Evolutionary conservation across 2,329 filamentous ascomycete species (phyloP), one percentile per base, ranked within the genome.

Genomic region (Penicillium hordei): DNA sequence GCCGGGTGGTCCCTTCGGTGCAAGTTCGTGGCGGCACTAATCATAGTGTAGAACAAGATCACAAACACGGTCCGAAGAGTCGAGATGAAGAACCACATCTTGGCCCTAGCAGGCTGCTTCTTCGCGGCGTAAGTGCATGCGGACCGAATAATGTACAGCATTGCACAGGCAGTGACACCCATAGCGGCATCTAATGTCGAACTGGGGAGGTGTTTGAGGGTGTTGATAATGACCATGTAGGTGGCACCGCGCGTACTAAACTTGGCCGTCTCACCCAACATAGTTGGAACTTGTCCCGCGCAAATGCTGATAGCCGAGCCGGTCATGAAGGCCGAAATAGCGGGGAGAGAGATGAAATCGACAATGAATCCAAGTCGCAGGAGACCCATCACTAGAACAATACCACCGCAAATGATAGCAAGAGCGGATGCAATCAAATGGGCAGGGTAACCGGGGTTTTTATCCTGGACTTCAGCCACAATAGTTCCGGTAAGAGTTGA

Each of bases 321-420:
- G 0, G 94, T 97, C 90, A 97, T 97, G 79, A 96, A 97, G 3
- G 94, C 92, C 0, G 90, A 93, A 53, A 97, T 90, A 0, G 93
- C 90, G 1, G 91, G 88, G 55, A 97, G 85, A 1, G 94, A 90
- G 67, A 97, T 97, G 68, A 97, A 84, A 65, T 97, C 92, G 48
- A 97, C 92, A 50, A 97, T 87, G 86, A 92, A 96, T 6, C 94
- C 93, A 38, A 88, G 83, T 46, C 93, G 87, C 43, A 90, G 78
- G 3, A 97, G 78, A 4, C 93, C 94, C 60, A 97, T 84, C 60
- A 86, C 85, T 49, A 88, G 81, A 38, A 97, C 88, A 57, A 97
- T 89, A 36, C 80, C 82, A 38, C 93, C 93, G 6, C 85, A 82
- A 55, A 97, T 85, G 55, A 97, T 79, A 6, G 91, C 87, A 21